These are phyloP conservation scores for Microstroma glucosiphilum DNA, from an alignment of 1,284 basidiomycete genomes.

Conservation along the genomic window DNA sequence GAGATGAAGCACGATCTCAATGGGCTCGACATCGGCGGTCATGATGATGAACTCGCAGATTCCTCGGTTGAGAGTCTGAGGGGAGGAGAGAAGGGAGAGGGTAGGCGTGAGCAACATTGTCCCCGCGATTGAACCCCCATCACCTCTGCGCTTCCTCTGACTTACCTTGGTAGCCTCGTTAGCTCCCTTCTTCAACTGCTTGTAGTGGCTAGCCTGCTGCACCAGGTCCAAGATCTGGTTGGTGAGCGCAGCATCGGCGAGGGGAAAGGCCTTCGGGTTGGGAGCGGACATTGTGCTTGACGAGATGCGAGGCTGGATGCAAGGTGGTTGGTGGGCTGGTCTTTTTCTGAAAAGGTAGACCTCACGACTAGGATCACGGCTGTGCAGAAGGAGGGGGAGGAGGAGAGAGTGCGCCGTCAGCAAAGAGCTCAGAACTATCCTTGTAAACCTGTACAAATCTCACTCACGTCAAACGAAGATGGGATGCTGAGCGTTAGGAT, in stretches of 20 bases:
- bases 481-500: too few relatives aligned
- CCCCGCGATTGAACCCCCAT: too few relatives aligned
- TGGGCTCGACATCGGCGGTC: conserved; percentile 82
- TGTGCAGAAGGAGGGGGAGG: conserved; percentile 7
- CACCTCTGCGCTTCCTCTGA: not conserved
- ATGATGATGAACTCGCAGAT: conserved; percentile 97
- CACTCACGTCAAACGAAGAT: not conserved
- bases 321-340: not conserved
- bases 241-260: conserved; percentile 80
- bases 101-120: too few relatives aligned
- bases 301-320: conserved; percentile 15
- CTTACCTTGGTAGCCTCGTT: conserved; percentile 76
- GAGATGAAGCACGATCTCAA: conserved; percentile 95
- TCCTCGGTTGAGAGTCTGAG: conserved; percentile 84
- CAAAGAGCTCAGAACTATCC: not conserved
- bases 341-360: conserved; percentile 8
- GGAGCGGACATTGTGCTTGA: conserved; percentile 14
- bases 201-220: conserved; percentile 64
- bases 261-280: conserved; percentile 82
- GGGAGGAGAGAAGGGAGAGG: not conserved
- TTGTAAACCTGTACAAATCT: not conserved
- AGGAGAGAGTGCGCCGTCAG: not conserved
- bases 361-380: conserved; percentile 25
- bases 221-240: conserved; percentile 69
- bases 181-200: conserved; percentile 96